A percentile compares a stretch with the other conserved stretches of the same genome.
phyloP scores from a whole-genome alignment of 129 eudicot species.

The Artemisia argyi region DNA sequence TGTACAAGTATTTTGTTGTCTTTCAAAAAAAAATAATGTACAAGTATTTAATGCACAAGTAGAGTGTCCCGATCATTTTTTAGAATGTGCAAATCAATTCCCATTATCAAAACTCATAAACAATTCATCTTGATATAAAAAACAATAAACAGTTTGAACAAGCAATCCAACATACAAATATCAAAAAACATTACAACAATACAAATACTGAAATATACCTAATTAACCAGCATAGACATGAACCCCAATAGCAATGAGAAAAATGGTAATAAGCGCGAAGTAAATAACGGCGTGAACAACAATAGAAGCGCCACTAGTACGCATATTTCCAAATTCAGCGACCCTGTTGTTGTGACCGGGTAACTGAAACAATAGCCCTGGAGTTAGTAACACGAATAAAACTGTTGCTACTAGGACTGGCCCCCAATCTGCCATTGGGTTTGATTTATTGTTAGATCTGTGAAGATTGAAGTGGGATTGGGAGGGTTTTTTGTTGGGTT shows the following conservation, averaged over 20 bases:
- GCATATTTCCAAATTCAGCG: constrained; percentile 59
- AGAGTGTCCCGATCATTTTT: no score
- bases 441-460: constrained; percentile 13
- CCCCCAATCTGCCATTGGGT: constrained; percentile 50
- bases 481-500: neutral
- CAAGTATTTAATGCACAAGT: no score
- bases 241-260: constrained; percentile 55
- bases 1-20: no score
- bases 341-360: constrained; percentile 47
- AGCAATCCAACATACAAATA: neutral
- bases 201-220: neutral
- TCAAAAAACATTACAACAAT: neutral
- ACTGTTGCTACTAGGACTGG: constrained; percentile 51
- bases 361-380: constrained; percentile 58
- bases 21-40: no score
- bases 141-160: neutral
- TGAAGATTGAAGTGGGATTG: neutral
- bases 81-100: no score
- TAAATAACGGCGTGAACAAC: constrained; percentile 55
- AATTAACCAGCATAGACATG: constrained; percentile 42
- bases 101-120: no score
- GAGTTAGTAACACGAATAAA: constrained; percentile 51
- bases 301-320: constrained; percentile 54
- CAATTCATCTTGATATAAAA: neutral
- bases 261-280: constrained; percentile 50